Conservation (phyloP, 2,329 filamentous ascomycete genomes). For the Arthrobotrys sphaeroides region DNA sequence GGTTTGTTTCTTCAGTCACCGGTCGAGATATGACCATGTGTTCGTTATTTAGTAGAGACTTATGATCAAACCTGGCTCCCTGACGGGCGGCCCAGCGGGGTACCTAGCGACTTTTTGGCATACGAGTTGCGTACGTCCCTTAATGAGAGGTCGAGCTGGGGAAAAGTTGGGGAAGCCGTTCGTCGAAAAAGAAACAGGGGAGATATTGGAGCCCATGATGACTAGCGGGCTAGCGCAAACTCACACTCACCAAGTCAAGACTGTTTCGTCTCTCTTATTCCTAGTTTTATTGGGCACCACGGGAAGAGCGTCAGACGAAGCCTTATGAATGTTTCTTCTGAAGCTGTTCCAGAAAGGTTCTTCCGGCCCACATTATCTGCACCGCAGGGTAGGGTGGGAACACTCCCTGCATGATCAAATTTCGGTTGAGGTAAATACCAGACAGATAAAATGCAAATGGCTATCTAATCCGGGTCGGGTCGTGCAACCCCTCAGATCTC, state of each 20-base stretch:
- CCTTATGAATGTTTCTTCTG: slow-evolving; percentile 24
- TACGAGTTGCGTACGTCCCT: neutral
- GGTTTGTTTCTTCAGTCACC: slow-evolving; percentile 1
- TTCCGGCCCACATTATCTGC: slow-evolving; percentile 47
- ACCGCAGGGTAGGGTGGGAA: slow-evolving; percentile 8
- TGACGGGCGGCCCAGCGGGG: slow-evolving; percentile 45
- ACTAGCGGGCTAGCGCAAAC: neutral
- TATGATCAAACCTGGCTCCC: slow-evolving; percentile 21
- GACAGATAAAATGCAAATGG: slow-evolving; percentile 46
- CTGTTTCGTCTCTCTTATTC: slow-evolving; percentile 26
- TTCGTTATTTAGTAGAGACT: slow-evolving; percentile 16
- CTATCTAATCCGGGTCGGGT: slow-evolving; percentile 45
- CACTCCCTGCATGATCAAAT: slow-evolving; percentile 52
- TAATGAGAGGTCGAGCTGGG: slow-evolving; percentile 32
- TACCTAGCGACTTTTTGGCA: slow-evolving; percentile 21
- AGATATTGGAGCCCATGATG: neutral
- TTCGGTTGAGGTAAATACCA: slow-evolving; percentile 55
- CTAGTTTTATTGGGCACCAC: slow-evolving; percentile 24
- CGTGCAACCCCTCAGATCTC: slow-evolving; percentile 39
- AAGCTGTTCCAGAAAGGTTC: slow-evolving; percentile 53
- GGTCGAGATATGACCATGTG: slow-evolving; percentile 3
- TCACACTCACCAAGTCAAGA: slow-evolving; percentile 7
- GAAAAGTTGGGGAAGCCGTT: slow-evolving; percentile 42
- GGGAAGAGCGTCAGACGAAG: slow-evolving; percentile 17
- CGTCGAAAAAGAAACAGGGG: slow-evolving; percentile 14